These are phyloP conservation scores for Rhodotorula sp. DNA, from an alignment of 1,284 basidiomycete genomes.

Conservation along the genomic window DNA sequence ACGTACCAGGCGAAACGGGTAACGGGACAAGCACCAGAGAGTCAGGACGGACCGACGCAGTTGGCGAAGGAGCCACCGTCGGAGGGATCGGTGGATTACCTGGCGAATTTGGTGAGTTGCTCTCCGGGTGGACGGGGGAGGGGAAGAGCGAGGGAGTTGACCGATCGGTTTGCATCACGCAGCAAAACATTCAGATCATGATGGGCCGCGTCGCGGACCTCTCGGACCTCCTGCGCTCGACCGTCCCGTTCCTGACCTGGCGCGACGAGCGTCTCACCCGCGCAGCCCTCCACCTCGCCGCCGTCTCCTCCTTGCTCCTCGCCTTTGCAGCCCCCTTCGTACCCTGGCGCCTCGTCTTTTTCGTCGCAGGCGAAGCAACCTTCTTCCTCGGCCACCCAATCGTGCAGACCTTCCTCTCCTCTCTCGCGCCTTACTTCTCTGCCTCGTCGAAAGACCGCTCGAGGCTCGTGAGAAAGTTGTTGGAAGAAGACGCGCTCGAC, in stretches of 20 bases:
- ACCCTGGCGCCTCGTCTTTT: conserved; percentile 37
- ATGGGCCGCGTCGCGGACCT: conserved; percentile 44
- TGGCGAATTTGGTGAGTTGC: conserved; percentile 39
- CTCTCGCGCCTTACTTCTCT: background rate
- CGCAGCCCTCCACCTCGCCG: conserved; percentile 39
- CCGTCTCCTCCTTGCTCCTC: conserved; percentile 28
- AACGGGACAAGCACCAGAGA: conserved; percentile 2
- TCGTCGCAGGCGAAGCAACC: conserved; percentile 36
- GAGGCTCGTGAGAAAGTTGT: background rate
- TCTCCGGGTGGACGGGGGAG: background rate
- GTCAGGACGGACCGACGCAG: conserved; percentile 15
- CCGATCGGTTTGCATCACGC: background rate
- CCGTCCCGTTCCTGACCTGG: conserved; percentile 44
- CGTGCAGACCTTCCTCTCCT: conserved; percentile 15
- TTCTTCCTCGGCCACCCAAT: conserved; percentile 41
- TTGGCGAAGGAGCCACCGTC: conserved; percentile 20
- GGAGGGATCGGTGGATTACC: conserved; percentile 43
- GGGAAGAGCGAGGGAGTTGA: background rate
- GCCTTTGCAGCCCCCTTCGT: conserved; percentile 31
- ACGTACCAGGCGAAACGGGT: conserved; percentile 29
- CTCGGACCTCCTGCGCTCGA: conserved; percentile 38
- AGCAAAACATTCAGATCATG: conserved; percentile 46
- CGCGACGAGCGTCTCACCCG: conserved; percentile 33
- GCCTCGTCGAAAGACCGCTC: background rate
- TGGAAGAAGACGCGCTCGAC: conserved; percentile 35